Evolutionary conservation across 768 basidiomycete species (phyloP), one percentile per base, ranked within the genome.

Genomic region (Tricholoma flavovirens): DNA sequence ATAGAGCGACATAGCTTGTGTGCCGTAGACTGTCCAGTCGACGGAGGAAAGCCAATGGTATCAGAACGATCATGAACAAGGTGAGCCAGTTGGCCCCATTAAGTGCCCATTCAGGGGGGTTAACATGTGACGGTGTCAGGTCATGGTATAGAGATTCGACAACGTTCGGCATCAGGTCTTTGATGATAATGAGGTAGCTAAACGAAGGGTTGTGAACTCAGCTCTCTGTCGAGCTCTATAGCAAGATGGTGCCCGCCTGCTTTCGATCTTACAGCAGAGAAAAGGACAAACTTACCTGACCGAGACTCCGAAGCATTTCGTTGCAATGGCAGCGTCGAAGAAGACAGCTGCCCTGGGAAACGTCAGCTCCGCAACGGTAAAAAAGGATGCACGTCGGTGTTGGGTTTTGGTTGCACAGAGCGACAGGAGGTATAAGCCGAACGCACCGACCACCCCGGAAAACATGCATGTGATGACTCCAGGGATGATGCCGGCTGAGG

Each of bases 261-360:
- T 40, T 19, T 5, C 38, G 5, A 53, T 29, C 4, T 45, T 5
- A 49, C 43, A 53, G 54, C 33, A 43, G n/a, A 49, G 14, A 17
- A 17, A 30, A 36, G 69, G 12, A 11, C 14, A 54, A 53, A 24
- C 80, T 46, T 71, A 93, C 82, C 92, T 93, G 63, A 95, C 86
- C 32, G 91, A 93, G 3, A 98, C 96, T 17, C 96, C 96, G 67
- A 97, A 97, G 69, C 96, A 98, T 68, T 98, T 98, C 68, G 86
- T 87, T 9, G 93, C 93, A 62, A 98, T 93, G 11, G 95, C 96
- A 3, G 85, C 86, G 69, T 98, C 96, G 64, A 98, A 96, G 69
- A 92, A 90, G 36, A 92, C 75, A 0, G 88, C 89, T 0, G 88
- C 90, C 43, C 79, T 83, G 2, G 96, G 96, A 69, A 93, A 97